phyloP scores from a whole-genome alignment of 495 filamentous ascomycete species.

The Hypoxylon rickii region DNA sequence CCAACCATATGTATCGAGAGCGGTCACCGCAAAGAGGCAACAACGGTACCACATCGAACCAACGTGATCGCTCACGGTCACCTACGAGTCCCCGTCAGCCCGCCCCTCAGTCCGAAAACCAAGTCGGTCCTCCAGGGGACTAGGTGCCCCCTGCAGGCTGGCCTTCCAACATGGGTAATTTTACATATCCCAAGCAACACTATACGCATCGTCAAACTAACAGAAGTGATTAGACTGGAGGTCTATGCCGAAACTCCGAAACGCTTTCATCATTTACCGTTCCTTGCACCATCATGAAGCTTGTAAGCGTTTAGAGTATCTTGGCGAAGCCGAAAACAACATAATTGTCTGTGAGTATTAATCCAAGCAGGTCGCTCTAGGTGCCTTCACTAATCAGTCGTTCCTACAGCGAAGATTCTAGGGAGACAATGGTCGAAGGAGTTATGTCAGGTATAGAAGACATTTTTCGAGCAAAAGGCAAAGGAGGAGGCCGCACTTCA shows the following conservation, averaged over 20 bases:
- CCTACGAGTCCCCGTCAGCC: no score
- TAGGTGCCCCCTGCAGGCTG: background rate
- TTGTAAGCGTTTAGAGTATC: background rate
- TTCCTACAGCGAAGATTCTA: background rate
- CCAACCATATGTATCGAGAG: no score
- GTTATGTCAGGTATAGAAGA: background rate
- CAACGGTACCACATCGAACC: no score
- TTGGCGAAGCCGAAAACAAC: background rate
- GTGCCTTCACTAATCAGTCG: background rate
- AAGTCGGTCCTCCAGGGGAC: background rate
- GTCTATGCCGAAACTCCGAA: background rate
- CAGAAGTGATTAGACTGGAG: no score
- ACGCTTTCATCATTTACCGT: background rate
- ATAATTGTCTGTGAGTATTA: background rate
- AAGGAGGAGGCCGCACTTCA: background rate
- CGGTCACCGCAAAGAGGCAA: no score
- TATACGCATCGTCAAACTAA: no score
- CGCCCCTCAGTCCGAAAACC: no score
- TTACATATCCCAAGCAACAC: no score
- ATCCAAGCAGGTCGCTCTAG: no score
- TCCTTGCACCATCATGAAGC: background rate
- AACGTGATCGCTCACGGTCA: no score
- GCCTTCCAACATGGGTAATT: background rate
- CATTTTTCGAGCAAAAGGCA: background rate
- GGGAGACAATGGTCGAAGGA: background rate